Base-by-base conservation (phyloP, 169 alveolate species). In the Amoebophrya sp. region DNA sequence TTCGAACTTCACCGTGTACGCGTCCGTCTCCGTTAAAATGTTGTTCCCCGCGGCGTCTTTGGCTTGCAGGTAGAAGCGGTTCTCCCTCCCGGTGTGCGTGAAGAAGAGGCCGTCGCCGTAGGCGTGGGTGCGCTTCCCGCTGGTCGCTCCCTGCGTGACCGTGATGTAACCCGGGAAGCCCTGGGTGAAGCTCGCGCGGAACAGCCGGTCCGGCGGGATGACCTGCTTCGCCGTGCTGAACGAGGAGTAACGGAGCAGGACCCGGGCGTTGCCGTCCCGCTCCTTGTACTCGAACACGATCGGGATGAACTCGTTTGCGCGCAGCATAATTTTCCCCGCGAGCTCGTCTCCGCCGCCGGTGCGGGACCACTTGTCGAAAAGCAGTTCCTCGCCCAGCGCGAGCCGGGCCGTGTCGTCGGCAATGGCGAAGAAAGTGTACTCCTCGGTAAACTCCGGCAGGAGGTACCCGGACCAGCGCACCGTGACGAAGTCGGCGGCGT, bases 361-460 rank as follows among this genome's bases (percentile, higher is more conserved):
- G 35, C 40, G 7, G 38, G 32, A 10, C 91, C 91, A 89, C 77
- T 89, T 89, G 91, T 89, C 91, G 77, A 89, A 89, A 0, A 89
- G 77, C 0, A 89, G 91, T 38, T 23, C 12, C 14, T 39, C 40
- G 90, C 39, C 0, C 77, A 12, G 33, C 39, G 90, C 38, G 7
- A 29, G 41, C 91, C 91, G 40, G 2, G 91, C 91, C 39, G 40
- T 14, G 38, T 89, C 91, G 41, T 89, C 91, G 14, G 77, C 91
- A 40, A 39, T 54, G 32, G 39, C 91, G 39, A 39, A 89, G 23
- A 89, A 89, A 35, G 77, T 89, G 91, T 89, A 40, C 33, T 40
- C 77, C 33, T 89, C 91, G 7, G 91, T 35, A 40, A 40, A 40
- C 91, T 89, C 91, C 54, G 91, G 55, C 33, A 12, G 32, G 77